These are phyloP conservation scores for Penicillium verrucosum DNA, from an alignment of 2,329 filamentous ascomycete species.

Conservation along the genomic window DNA sequence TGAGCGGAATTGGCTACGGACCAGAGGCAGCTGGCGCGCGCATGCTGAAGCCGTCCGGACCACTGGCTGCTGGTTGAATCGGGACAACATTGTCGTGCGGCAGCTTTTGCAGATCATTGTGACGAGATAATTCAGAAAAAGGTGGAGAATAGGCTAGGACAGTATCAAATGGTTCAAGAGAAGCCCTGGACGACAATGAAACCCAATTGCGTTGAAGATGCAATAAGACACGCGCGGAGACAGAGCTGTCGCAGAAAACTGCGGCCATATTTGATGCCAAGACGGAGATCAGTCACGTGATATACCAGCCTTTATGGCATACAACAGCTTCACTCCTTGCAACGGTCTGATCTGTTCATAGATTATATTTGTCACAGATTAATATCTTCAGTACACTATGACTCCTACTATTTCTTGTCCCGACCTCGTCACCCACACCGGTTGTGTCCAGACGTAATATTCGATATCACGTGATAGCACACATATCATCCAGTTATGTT, in stretches of 20 bases:
- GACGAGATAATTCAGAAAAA: neutral
- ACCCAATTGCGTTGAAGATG: constrained; percentile 3
- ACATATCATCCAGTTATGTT: neutral
- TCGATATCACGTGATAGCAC: neutral
- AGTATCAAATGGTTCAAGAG: neutral
- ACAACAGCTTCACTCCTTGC: neutral
- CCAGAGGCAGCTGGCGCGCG: constrained; percentile 29
- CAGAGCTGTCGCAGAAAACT: constrained; percentile 29
- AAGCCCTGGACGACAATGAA: neutral
- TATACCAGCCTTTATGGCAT: fast-evolving
- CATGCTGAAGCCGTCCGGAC: constrained; percentile 28
- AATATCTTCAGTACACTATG: neutral
- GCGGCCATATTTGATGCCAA: constrained; percentile 39
- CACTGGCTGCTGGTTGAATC: constrained; percentile 35
- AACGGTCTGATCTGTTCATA: neutral
- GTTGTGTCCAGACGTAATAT: neutral
- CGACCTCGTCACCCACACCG: neutral
- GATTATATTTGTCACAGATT: neutral
- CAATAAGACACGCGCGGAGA: constrained; percentile 8
- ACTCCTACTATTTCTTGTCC: neutral
- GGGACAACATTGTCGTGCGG: constrained; percentile 40
- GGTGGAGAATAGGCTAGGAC: neutral
- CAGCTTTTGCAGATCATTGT: constrained; percentile 44
- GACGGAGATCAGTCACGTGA: constrained; percentile 33
- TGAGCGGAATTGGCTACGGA: constrained; percentile 30